Evolutionary conservation across 2,329 filamentous ascomycete genomes (phyloP).

Genomic region (Elsinoe perseae): DNA sequence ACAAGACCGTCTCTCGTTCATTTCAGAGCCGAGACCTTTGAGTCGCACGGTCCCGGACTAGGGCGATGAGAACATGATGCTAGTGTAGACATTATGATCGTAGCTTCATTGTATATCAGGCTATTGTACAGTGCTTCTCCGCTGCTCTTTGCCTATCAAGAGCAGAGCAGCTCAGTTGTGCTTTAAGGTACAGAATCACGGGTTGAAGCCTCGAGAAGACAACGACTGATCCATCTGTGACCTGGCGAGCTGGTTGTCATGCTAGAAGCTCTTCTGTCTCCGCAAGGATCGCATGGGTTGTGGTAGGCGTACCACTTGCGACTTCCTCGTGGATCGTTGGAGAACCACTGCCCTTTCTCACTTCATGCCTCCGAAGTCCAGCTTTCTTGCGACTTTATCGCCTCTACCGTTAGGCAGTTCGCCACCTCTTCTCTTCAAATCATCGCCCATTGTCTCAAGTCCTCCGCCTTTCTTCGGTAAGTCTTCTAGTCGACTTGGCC

Average conservation of each 20-base stretch:
- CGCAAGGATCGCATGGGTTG: not conserved
- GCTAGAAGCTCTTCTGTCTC: too few species aligned
- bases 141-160: not conserved
- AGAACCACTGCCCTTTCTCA: slow-evolving; percentile 25
- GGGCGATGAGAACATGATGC: slow-evolving; percentile 16
- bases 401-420: slow-evolving; percentile 58
- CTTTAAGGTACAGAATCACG: not conserved
- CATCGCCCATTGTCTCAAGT: slow-evolving; percentile 68
- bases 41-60: slow-evolving; percentile 15
- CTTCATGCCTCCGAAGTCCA: slow-evolving; percentile 59
- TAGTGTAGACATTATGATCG: not conserved
- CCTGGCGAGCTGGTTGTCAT: too few species aligned
- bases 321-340: not conserved
- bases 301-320: not conserved
- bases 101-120: not conserved
- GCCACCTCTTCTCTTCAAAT: slow-evolving; percentile 69
- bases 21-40: slow-evolving; percentile 16
- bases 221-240: not conserved
- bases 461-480: slow-evolving; percentile 70
- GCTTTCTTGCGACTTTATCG: slow-evolving; percentile 71
- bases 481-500: slow-evolving; percentile 72
- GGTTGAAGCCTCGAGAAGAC: not conserved
- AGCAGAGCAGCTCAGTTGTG: not conserved
- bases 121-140: not conserved
- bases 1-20: slow-evolving; percentile 10